These are phyloP conservation scores for Xylariaceae sp. DNA, from an alignment of 2,329 filamentous ascomycete genomes.

Conservation along the genomic window DNA sequence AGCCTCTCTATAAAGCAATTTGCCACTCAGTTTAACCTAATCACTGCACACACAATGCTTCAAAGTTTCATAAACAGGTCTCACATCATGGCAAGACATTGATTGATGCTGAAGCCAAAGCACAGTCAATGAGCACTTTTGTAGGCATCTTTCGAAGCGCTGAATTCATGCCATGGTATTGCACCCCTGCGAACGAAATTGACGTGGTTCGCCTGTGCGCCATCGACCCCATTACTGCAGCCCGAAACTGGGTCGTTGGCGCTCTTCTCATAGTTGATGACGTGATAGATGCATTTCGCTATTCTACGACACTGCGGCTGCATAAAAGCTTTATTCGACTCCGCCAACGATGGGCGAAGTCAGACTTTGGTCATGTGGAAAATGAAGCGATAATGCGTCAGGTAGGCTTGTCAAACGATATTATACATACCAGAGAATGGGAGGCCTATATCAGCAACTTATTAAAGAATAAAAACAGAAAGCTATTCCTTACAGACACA, in stretches of 20 bases:
- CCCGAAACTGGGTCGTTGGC: conserved; percentile 4
- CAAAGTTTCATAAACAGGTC: conserved; percentile 2
- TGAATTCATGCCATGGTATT: conserved; percentile 26
- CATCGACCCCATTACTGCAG: conserved; percentile 19
- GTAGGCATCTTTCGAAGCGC: conserved; percentile 19
- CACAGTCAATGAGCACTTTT: conserved; percentile 10
- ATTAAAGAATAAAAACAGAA: conserved; percentile 21
- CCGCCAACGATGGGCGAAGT: conserved; percentile 1
- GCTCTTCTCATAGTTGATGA: conserved; percentile 4
- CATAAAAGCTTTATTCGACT: not conserved
- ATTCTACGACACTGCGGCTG: conserved; percentile 2
- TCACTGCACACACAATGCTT: not conserved
- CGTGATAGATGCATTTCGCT: conserved; percentile 3
- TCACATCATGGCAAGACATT: conserved; percentile 6
- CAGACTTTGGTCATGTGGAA: not conserved
- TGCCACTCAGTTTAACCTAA: conserved; percentile 2
- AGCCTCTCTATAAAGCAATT: conserved; percentile 22
- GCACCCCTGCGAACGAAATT: conserved; percentile 22
- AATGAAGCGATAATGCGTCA: not conserved
- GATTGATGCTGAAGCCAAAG: conserved; percentile 4
- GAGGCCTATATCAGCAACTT: conserved; percentile 21
- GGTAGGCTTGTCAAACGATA: conserved; percentile 3
- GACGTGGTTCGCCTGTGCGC: conserved; percentile 23
- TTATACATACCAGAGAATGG: conserved; percentile 10
- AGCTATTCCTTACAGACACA: conserved; percentile 38